Evolutionary conservation across 1,139 yeast genomes (phyloP).

Genomic region (Debaryomyces fabryi): DNA sequence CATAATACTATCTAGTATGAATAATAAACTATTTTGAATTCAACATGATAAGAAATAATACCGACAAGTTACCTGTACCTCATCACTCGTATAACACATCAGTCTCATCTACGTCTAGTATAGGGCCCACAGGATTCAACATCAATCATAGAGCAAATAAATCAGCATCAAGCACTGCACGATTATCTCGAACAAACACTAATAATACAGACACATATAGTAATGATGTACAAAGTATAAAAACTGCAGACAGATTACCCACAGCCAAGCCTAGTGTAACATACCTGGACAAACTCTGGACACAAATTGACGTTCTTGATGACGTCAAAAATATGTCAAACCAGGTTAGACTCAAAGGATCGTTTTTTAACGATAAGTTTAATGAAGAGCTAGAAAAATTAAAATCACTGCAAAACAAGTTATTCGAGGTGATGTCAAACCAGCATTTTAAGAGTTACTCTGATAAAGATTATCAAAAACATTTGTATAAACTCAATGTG

Average conservation of each 20-base stretch:
- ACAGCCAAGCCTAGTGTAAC: conserved; percentile 55
- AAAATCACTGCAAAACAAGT: conserved; percentile 60
- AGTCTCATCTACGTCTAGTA: conserved; percentile 13
- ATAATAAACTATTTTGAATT: not conserved
- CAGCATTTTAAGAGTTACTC: conserved; percentile 28
- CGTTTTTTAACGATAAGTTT: conserved; percentile 66
- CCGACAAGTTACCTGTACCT: conserved; percentile 14
- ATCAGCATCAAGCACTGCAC: conserved; percentile 19
- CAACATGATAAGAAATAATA: conserved; percentile 1
- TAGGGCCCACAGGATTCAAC: not conserved
- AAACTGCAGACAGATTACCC: conserved; percentile 48
- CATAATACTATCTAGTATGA: not conserved
- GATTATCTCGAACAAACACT: conserved; percentile 33
- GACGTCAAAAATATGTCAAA: conserved; percentile 72
- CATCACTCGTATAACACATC: conserved; percentile 16
- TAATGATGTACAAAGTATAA: conserved; percentile 32
- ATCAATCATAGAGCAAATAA: conserved; percentile 10
- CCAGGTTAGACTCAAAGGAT: conserved; percentile 53
- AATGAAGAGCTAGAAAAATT: conserved; percentile 57
- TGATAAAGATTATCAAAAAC: conserved; percentile 31
- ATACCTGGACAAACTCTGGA: conserved; percentile 78
- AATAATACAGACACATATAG: conserved; percentile 16
- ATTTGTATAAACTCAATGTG: conserved; percentile 9
- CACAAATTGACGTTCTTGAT: conserved; percentile 83
- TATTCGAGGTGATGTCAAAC: conserved; percentile 58